Conservation (phyloP, 2,329 filamentous ascomycete species). For the Ascochyta clinopodiicola region DNA sequence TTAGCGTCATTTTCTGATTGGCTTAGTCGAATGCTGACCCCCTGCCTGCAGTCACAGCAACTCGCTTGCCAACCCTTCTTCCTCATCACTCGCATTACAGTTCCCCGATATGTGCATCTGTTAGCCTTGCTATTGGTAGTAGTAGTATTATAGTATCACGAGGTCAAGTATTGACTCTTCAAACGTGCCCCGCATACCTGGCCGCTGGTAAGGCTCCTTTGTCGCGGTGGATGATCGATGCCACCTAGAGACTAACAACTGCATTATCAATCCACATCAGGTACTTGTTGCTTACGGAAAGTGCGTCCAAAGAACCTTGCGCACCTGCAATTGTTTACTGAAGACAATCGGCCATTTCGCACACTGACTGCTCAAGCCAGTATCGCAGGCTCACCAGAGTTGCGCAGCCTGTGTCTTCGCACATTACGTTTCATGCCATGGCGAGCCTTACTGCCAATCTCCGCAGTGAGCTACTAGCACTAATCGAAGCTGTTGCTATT, state of each 20-base stretch:
- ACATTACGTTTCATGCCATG: neutral
- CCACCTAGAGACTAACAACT: neutral
- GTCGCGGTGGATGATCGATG: neutral
- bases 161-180: too few species aligned
- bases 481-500: constrained; percentile 23
- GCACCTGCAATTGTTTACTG: neutral
- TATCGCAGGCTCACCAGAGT: neutral
- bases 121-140: neutral
- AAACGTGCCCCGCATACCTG: neutral
- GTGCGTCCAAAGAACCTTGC: neutral
- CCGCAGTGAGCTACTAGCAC: neutral
- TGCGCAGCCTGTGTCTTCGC: neutral
- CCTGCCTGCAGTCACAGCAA: constrained; percentile 8
- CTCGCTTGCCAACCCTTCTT: neutral
- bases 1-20: neutral
- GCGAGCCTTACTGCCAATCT: neutral
- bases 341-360: neutral
- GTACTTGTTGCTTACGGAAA: neutral
- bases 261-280: neutral
- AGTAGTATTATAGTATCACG: neutral
- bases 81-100: neutral
- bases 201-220: neutral
- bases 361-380: neutral
- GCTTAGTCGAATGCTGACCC: constrained; percentile 1
- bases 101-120: neutral